phyloP scores from a whole-genome alignment of 176 grass and related monocot genomes.

The Poa annua region DNA sequence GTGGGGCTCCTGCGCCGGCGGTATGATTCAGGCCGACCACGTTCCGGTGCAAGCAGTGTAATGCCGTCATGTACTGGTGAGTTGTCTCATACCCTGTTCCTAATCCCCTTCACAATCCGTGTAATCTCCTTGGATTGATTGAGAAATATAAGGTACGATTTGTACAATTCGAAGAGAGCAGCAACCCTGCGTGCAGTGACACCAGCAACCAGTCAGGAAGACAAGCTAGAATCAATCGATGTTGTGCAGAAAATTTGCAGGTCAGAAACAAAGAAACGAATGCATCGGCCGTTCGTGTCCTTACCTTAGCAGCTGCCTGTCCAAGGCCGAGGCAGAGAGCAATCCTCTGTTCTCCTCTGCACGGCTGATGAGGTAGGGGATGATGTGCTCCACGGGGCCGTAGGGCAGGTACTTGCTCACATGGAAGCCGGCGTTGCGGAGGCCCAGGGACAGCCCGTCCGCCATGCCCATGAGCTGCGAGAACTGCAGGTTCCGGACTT shows the following conservation, averaged over 20 bases:
- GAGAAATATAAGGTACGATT: no score
- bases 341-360: slow-evolving; percentile 95
- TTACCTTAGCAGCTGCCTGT: slow-evolving; percentile 79
- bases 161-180: no score
- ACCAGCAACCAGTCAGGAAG: background rate
- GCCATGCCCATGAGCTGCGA: slow-evolving; percentile 99
- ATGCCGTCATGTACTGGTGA: no score
- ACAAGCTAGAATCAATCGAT: background rate
- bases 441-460: slow-evolving; percentile 74
- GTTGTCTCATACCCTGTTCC: no score
- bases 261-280: background rate
- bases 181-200: no score
- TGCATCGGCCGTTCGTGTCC: background rate
- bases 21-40: no score
- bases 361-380: slow-evolving; percentile 90
- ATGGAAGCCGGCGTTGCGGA: slow-evolving; percentile 83
- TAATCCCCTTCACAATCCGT: no score
- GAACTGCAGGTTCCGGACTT: slow-evolving; percentile 86
- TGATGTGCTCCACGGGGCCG: slow-evolving; percentile 87
- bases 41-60: no score
- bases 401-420: slow-evolving; percentile 96
- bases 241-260: no score
- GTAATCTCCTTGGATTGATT: no score
- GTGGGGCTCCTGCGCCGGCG: no score
- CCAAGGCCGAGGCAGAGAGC: slow-evolving; percentile 69